Conservation (phyloP, 805 yeast species). For the Priceomyces haplophilus region DNA sequence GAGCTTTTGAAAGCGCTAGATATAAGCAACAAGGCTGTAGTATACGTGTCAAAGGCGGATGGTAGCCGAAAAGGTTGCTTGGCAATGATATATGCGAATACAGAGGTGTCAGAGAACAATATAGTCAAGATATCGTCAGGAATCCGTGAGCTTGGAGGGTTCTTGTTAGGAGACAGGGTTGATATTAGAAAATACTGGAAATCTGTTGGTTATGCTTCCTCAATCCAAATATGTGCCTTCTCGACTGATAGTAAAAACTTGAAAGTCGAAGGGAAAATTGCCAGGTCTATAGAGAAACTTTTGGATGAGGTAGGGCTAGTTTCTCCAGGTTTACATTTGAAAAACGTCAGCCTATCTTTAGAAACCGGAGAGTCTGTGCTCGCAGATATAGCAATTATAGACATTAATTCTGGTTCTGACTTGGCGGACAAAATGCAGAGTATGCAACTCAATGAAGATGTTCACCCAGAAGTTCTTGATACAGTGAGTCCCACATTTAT, state of each 20-base stretch:
- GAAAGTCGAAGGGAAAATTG: slow-evolving; percentile 7
- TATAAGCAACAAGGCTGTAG: slow-evolving; percentile 43
- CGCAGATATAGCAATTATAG: slow-evolving; percentile 23
- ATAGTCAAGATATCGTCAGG: slow-evolving; percentile 25
- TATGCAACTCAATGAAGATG: neutral
- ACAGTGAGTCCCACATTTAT: slow-evolving; percentile 47
- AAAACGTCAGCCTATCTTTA: slow-evolving; percentile 16
- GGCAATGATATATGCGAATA: slow-evolving; percentile 40
- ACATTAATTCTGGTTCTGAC: slow-evolving; percentile 19
- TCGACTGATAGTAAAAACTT: slow-evolving; percentile 5
- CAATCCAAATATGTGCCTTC: slow-evolving; percentile 14
- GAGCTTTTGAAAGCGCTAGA: slow-evolving; percentile 48
- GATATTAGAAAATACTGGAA: slow-evolving; percentile 42
- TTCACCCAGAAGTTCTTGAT: slow-evolving; percentile 18
- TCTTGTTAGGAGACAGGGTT: slow-evolving; percentile 48
- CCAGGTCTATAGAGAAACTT: slow-evolving; percentile 35
- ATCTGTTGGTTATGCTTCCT: slow-evolving; percentile 45
- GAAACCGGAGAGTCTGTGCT: slow-evolving; percentile 14
- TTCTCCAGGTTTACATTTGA: slow-evolving; percentile 51
- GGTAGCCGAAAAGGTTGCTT: slow-evolving; percentile 46
- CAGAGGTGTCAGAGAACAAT: slow-evolving; percentile 24
- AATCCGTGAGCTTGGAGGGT: slow-evolving; percentile 31
- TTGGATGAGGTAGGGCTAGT: slow-evolving; percentile 57
- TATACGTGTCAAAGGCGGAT: slow-evolving; percentile 39
- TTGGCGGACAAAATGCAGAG: neutral